Evolutionary conservation across 2,329 filamentous ascomycete species (phyloP).

Genomic region (Cladophialophora chaetospira): DNA sequence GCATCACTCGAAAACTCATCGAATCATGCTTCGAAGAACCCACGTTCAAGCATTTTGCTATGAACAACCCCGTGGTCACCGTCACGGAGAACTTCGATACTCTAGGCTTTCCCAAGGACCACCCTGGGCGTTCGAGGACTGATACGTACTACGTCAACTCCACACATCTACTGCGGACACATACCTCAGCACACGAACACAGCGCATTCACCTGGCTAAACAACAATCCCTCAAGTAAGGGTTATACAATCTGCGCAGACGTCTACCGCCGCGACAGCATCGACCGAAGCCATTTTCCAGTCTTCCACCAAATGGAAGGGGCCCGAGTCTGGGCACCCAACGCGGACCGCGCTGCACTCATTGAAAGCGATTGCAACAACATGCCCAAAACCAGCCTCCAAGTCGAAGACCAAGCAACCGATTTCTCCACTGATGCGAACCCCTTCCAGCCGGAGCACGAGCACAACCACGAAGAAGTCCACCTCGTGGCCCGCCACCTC

Average conservation of each 20-base stretch:
- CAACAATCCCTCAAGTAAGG: conserved; percentile 54
- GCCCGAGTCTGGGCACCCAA: conserved; percentile 71
- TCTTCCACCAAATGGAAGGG: conserved; percentile 99
- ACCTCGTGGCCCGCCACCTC: conserved; percentile 79
- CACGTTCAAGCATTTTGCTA: conserved; percentile 73
- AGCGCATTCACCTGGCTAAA: conserved; percentile 66
- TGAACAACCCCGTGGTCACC: conserved; percentile 77
- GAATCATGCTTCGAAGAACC: conserved; percentile 77
- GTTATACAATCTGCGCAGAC: conserved; percentile 89
- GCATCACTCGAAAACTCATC: conserved; percentile 88
- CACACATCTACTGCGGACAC: conserved; percentile 80
- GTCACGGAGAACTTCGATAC: conserved; percentile 93
- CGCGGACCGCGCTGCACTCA: conserved; percentile 2
- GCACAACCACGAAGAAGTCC: conserved; percentile 75
- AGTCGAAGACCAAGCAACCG: conserved; percentile 25
- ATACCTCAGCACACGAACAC: conserved; percentile 93
- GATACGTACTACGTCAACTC: conserved; percentile 97
- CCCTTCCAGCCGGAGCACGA: conserved; percentile 71
- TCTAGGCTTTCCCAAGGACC: conserved; percentile 84
- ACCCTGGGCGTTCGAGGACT: conserved; percentile 80
- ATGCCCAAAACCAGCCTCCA: conserved; percentile 56
- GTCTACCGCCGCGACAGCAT: conserved; percentile 95
- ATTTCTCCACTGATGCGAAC: conserved; percentile 75
- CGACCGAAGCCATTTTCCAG: conserved; percentile 90
- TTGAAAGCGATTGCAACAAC: conserved; percentile 64